phyloP scores from a whole-genome alignment of 495 filamentous ascomycete species.

The Annulohypoxylon maeteangense region DNA sequence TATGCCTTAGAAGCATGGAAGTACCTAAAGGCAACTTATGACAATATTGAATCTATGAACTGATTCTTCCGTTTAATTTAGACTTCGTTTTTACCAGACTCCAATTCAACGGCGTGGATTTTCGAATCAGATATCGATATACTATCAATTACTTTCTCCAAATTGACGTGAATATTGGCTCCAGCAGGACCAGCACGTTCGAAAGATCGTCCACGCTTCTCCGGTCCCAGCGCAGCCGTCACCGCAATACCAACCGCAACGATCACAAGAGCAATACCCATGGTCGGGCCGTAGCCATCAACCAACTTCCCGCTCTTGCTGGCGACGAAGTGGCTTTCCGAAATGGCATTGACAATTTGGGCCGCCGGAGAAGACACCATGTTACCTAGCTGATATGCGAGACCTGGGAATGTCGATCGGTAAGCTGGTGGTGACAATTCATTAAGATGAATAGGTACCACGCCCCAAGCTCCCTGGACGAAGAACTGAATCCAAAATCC shows the following conservation, averaged over 20 bases:
- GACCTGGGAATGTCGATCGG: constrained; percentile 73
- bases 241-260: constrained; percentile 71
- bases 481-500: constrained; percentile 85
- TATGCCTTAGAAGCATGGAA: no score
- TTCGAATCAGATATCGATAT: constrained; percentile 35
- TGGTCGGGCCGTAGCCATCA: constrained; percentile 74
- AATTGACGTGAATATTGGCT: constrained; percentile 51
- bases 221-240: constrained; percentile 69
- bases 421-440: constrained; percentile 80
- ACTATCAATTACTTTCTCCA: constrained; percentile 36
- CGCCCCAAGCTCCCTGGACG: constrained; percentile 80
- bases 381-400: constrained; percentile 80
- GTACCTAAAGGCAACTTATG: neutral
- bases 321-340: constrained; percentile 65
- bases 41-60: neutral
- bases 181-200: constrained; percentile 68
- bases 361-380: constrained; percentile 78
- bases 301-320: constrained; percentile 60
- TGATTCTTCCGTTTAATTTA: neutral
- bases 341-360: constrained; percentile 75
- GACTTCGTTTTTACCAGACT: neutral
- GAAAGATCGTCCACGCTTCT: constrained; percentile 75
- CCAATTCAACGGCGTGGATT: constrained; percentile 9
- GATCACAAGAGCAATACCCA: constrained; percentile 77
- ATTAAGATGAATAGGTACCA: constrained; percentile 80